phyloP scores from a whole-genome alignment of 371 early-diverging fungal genomes.

The Racocetra persica region DNA sequence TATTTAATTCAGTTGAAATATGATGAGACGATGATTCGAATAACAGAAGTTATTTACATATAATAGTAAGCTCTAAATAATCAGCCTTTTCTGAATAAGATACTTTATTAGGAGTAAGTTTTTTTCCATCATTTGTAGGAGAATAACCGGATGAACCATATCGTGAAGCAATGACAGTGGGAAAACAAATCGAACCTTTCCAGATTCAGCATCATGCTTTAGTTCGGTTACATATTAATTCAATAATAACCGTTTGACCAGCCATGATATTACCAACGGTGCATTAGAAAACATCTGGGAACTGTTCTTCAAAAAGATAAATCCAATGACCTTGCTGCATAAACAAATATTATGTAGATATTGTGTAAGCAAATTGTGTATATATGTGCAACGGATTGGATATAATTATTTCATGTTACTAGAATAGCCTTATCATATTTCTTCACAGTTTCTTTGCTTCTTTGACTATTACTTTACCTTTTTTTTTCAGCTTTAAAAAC shows the following conservation, averaged over 20 bases:
- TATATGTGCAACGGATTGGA: no score
- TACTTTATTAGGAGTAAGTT: slow-evolving; percentile 43
- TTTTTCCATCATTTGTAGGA: slow-evolving; percentile 40
- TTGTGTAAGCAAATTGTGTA: neutral
- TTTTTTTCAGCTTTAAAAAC: slow-evolving; percentile 44
- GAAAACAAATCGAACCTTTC: slow-evolving; percentile 54
- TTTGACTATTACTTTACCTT: slow-evolving; percentile 37
- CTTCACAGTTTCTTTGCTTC: slow-evolving; percentile 26
- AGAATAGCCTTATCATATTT: slow-evolving; percentile 29
- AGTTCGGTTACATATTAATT: slow-evolving; percentile 55
- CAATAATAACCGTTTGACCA: slow-evolving; percentile 44
- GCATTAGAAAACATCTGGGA: slow-evolving; percentile 53
- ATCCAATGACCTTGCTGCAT: slow-evolving; percentile 46
- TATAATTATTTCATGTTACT: neutral
- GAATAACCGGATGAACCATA: slow-evolving; percentile 46
- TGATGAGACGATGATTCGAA: slow-evolving; percentile 30
- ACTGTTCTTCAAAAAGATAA: slow-evolving; percentile 49
- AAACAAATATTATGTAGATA: neutral
- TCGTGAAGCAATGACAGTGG: slow-evolving; percentile 51
- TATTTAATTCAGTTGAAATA: slow-evolving; percentile 35
- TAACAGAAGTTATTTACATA: slow-evolving; percentile 19
- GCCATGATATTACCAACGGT: slow-evolving; percentile 50
- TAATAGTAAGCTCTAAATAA: slow-evolving; percentile 38
- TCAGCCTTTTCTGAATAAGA: slow-evolving; percentile 40
- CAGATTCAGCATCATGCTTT: slow-evolving; percentile 51